Evolutionary conservation across 2,329 filamentous ascomycete genomes (phyloP), one percentile per base, ranked within the genome.

Genomic region (Zarea fungicola): DNA sequence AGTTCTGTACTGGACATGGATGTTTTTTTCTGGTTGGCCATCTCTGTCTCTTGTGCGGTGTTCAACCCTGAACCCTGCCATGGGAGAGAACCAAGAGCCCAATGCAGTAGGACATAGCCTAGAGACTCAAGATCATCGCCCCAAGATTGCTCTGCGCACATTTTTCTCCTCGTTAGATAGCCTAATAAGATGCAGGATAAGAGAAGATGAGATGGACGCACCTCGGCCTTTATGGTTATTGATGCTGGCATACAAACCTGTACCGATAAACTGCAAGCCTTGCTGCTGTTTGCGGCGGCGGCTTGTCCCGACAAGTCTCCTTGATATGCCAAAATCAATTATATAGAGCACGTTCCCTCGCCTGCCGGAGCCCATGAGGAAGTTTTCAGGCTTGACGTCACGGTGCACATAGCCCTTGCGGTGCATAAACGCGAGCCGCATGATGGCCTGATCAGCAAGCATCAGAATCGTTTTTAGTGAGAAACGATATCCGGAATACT

Each of bases 81-180:
- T 54, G 84, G 84, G 49, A 87, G 79, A 55, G 81, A 84, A 50
- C 84, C 84, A 67, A 83, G 82, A 70, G 80, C 84, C 73, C 87
- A 86, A 72, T 87, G 87, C 54, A 87, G 77, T 79, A 87, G 84
- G 55, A 87, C 82, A 61, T 87, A 87, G 56, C 84, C 84, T 37
- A 87, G 73, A 46, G 84, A 87, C 66, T 87, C 84, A 81, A 87
- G 84, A 61, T 87, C 84, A 61, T 87, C 84, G 70, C 83, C 81
- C 57, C 83, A 81, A 59, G 83, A 85, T 72, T 87, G 83, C 67
- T 87, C 83, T 78, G 26, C 28, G n/a, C n/a, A n/a, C n/a, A n/a
- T n/a, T n/a, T n/a, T n/a, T n/a, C n/a, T n/a, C n/a, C n/a, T n/a
- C n/a, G n/a, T n/a, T n/a, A n/a, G n/a, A n/a, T n/a, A n/a, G n/a